These are phyloP conservation scores for Penicillium decumbens DNA, from an alignment of 2,329 filamentous ascomycete species.

Conservation along the genomic window DNA sequence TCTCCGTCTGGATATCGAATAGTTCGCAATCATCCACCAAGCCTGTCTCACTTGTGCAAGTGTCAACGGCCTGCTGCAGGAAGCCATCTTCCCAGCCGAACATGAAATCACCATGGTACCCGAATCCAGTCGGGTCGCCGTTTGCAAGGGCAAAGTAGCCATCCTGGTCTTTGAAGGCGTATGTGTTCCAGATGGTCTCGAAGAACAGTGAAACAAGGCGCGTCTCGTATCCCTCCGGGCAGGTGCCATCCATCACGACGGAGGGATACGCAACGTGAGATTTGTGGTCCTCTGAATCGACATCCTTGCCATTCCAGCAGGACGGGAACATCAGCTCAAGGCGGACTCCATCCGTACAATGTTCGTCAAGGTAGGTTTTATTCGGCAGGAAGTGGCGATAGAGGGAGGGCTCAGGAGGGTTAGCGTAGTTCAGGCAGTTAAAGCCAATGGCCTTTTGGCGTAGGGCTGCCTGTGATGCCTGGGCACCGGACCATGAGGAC, in stretches of 20 bases:
- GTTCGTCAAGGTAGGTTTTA: slow-evolving; percentile 71
- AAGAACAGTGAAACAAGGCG: slow-evolving; percentile 73
- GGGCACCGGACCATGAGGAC: slow-evolving; percentile 62
- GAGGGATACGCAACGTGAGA: slow-evolving; percentile 73
- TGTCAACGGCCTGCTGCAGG: slow-evolving; percentile 66
- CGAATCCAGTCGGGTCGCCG: slow-evolving; percentile 70
- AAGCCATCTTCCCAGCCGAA: slow-evolving; percentile 68
- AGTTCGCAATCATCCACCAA: slow-evolving; percentile 67
- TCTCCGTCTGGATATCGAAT: slow-evolving; percentile 63
- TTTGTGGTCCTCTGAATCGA: slow-evolving; percentile 52
- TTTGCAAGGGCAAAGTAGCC: slow-evolving; percentile 73
- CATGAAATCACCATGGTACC: slow-evolving; percentile 76
- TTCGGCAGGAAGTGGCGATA: slow-evolving; percentile 77
- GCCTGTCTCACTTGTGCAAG: slow-evolving; percentile 69
- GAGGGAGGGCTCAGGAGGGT: slow-evolving; percentile 64
- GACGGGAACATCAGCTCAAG: slow-evolving; percentile 84
- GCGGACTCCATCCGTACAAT: slow-evolving; percentile 77
- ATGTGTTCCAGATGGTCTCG: slow-evolving; percentile 78
- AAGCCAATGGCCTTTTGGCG: slow-evolving; percentile 81
- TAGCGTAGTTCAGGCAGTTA: slow-evolving; percentile 84
- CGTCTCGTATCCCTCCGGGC: slow-evolving; percentile 63
- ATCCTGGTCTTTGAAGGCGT: slow-evolving; percentile 56
- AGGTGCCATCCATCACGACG: slow-evolving; percentile 69
- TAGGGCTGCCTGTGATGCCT: slow-evolving; percentile 66
- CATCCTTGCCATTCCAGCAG: slow-evolving; percentile 74